Conservation (phyloP, 2,329 filamentous ascomycete species). For the Pestalotiopsis sp. region DNA sequence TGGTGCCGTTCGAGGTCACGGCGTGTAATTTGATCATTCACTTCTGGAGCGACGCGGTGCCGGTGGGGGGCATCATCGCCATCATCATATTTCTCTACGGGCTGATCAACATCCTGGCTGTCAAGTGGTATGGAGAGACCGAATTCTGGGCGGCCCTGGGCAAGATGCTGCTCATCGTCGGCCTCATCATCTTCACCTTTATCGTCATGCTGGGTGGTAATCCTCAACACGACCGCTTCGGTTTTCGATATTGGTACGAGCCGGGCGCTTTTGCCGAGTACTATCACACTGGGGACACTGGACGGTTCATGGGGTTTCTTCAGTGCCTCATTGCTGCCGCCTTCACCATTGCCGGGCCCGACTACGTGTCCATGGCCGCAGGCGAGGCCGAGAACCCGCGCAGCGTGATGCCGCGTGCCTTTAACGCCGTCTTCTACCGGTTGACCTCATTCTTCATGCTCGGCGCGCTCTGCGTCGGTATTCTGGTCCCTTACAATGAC, state of each 20-base stretch:
- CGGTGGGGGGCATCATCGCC: conserved; percentile 63
- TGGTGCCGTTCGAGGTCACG: conserved; percentile 71
- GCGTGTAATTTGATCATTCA: conserved; percentile 66
- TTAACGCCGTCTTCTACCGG: conserved; percentile 79
- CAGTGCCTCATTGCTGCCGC: conserved; percentile 74
- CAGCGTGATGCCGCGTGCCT: conserved; percentile 71
- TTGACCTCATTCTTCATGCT: conserved; percentile 77
- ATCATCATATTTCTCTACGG: conserved; percentile 58
- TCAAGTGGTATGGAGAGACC: conserved; percentile 75
- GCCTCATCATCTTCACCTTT: conserved; percentile 76
- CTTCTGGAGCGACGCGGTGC: conserved; percentile 65
- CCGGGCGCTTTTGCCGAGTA: conserved; percentile 73
- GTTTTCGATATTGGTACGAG: conserved; percentile 67
- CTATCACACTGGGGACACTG: conserved; percentile 66
- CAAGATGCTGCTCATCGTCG: conserved; percentile 73
- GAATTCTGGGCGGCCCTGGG: conserved; percentile 77
- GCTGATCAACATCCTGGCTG: conserved; percentile 71
- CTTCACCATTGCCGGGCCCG: conserved; percentile 66
- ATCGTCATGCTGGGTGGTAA: conserved; percentile 84
- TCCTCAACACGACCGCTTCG: conserved; percentile 70
- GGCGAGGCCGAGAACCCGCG: conserved; percentile 75
- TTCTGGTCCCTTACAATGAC: conserved; percentile 73
- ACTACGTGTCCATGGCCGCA: conserved; percentile 64
- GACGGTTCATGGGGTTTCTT: conserved; percentile 76
- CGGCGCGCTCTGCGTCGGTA: conserved; percentile 72